Percentiles rank a stretch among this genome's conserved stretches.
Conservation (phyloP, 768 basidiomycete species). For the Boletus patriciae region DNA sequence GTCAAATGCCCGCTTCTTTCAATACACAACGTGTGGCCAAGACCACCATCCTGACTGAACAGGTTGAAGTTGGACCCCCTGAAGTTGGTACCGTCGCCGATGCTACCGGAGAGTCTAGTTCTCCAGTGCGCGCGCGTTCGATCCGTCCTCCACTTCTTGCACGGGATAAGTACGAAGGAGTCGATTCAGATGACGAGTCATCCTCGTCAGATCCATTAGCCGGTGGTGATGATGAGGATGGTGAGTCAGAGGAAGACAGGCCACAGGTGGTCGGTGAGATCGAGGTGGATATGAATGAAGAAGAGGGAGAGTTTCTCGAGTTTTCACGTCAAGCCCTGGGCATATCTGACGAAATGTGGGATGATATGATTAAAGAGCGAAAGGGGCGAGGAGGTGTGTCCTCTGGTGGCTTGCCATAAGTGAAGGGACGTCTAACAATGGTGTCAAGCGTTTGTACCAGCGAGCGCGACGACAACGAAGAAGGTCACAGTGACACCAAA, state of each 20-base stretch:
- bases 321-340: conserved; percentile 93
- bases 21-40: conserved; percentile 69
- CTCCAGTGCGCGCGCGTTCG: conserved; percentile 38
- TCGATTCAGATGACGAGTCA: conserved; percentile 87
- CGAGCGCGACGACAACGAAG: conserved; percentile 14
- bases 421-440: conserved; percentile 6
- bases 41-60: conserved; percentile 44
- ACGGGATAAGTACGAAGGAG: conserved; percentile 87
- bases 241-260: conserved; percentile 74
- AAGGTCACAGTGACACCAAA: conserved; percentile 2
- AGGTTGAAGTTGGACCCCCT: conserved; percentile 27
- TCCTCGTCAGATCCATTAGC: conserved; percentile 55
- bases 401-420: background rate
- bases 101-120: background rate
- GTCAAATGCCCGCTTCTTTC: conserved; percentile 76
- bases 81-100: conserved; percentile 1
- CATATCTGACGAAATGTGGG: conserved; percentile 86
- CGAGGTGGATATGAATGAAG: conserved; percentile 89
- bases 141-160: conserved; percentile 79
- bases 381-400: conserved; percentile 76
- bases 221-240: conserved; percentile 45
- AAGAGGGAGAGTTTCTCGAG: conserved; percentile 92
- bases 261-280: conserved; percentile 82
- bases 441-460: conserved; percentile 60
- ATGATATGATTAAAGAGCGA: conserved; percentile 79